These are phyloP conservation scores for Isatis tinctoria DNA, from an alignment of 345 rosid genomes.

Conservation along the genomic window DNA sequence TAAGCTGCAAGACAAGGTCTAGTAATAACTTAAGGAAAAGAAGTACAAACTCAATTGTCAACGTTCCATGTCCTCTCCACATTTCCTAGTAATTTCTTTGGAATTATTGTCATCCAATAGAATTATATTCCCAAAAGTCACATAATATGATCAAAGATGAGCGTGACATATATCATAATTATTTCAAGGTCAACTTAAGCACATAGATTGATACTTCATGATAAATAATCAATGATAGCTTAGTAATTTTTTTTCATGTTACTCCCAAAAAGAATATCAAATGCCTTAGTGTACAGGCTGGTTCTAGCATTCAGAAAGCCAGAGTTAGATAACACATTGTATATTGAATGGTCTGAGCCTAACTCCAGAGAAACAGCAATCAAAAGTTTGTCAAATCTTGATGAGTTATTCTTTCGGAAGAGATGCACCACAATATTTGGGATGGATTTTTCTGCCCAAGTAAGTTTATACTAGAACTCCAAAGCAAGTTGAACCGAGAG, in stretches of 20 bases:
- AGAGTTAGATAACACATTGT: not conserved
- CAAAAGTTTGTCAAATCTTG: not conserved
- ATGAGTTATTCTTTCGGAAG: not conserved
- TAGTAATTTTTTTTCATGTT: not conserved
- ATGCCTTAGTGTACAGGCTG: not conserved
- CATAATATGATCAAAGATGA: not conserved
- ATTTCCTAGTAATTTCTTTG: not conserved
- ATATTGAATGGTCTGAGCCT: not conserved
- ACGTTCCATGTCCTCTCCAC: not conserved
- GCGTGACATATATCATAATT: not conserved
- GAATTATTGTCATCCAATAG: not conserved
- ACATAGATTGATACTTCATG: not conserved
- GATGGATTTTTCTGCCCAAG: not conserved
- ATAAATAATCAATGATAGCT: not conserved
- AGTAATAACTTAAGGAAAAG: not conserved
- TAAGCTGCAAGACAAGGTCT: not conserved
- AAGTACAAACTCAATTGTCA: not conserved
- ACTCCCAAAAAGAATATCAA: not conserved
- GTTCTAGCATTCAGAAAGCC: not conserved
- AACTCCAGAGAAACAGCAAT: not conserved
- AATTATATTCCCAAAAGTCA: not conserved
- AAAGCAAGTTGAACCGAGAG: not conserved
- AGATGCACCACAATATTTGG: not conserved
- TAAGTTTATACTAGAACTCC: not conserved
- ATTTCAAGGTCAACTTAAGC: not conserved